A percentile compares a stretch with the other conserved stretches of the same genome.
Evolutionary conservation across 345 rosid species (phyloP).

Genomic region (Citrus glauca): DNA sequence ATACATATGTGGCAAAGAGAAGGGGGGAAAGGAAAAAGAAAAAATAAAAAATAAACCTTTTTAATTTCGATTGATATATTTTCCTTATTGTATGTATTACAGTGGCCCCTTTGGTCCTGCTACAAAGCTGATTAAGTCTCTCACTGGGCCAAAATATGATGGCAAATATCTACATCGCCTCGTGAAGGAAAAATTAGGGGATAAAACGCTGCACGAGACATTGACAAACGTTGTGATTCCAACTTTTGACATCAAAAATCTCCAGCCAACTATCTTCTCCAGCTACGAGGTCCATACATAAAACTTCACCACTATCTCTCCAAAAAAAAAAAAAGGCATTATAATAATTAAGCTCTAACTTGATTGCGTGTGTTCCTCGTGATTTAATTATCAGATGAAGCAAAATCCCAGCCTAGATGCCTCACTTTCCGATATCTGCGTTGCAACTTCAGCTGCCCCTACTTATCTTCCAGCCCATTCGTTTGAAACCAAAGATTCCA

Average conservation of each 20-base stretch:
- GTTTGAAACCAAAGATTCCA: slow-evolving; percentile 32
- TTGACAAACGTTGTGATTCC: slow-evolving; percentile 73
- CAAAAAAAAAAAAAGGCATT: no score
- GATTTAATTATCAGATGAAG: slow-evolving; percentile 25
- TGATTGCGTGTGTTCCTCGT: not conserved
- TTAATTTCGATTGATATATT: not conserved
- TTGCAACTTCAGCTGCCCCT: slow-evolving; percentile 68
- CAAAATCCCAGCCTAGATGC: slow-evolving; percentile 38
- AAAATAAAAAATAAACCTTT: not conserved
- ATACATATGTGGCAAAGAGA: no score
- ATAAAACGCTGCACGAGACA: slow-evolving; percentile 44
- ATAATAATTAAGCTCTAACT: not conserved
- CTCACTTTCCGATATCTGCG: slow-evolving; percentile 50
- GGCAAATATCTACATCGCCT: slow-evolving; percentile 48
- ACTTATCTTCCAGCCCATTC: slow-evolving; percentile 55
- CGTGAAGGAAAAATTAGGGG: slow-evolving; percentile 44
- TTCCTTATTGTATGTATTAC: not conserved
- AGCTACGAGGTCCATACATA: slow-evolving; percentile 40
- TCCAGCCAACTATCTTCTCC: slow-evolving; percentile 67
- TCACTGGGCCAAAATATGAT: slow-evolving; percentile 60
- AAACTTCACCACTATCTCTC: not conserved
- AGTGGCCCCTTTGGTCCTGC: slow-evolving; percentile 29
- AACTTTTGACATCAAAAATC: slow-evolving; percentile 62
- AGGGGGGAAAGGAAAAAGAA: no score
- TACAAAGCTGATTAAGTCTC: slow-evolving; percentile 31